phyloP scores from a whole-genome alignment of 1,284 basidiomycete genomes.

The Cryptococcus sp. region DNA sequence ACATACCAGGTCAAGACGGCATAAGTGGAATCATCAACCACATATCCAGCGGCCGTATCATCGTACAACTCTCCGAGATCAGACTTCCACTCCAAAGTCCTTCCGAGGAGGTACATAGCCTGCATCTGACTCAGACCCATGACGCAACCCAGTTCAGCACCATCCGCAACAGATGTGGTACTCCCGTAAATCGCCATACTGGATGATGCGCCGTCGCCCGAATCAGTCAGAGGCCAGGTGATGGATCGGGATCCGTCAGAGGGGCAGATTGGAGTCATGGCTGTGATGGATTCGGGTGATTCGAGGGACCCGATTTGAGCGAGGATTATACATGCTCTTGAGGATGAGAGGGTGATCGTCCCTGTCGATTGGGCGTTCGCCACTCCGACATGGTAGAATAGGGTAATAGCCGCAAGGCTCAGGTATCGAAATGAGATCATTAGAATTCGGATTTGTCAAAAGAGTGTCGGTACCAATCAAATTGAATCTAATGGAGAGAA shows the following conservation, averaged over 20 bases:
- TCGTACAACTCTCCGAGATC: conserved; percentile 26
- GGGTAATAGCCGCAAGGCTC: not conserved
- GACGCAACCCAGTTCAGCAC: conserved; percentile 23
- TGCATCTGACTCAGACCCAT: conserved; percentile 33
- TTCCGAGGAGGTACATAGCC: conserved; percentile 34
- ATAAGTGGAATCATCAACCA: conserved; percentile 26
- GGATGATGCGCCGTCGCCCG: conserved; percentile 25
- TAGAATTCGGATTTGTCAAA: not conserved
- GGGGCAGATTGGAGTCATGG: conserved; percentile 25
- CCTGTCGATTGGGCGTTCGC: conserved; percentile 24
- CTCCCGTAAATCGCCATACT: conserved; percentile 33
- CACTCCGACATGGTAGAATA: conserved; percentile 3
- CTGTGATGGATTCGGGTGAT: conserved; percentile 20
- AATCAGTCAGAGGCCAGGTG: conserved; percentile 21
- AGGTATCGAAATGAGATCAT: too few species aligned
- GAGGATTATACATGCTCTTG: conserved; percentile 26
- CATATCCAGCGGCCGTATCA: conserved; percentile 18
- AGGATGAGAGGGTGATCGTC: conserved; percentile 14
- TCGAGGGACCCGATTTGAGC: conserved; percentile 27
- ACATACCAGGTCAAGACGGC: conserved; percentile 27
- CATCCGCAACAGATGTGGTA: conserved; percentile 7
- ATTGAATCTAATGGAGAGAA: not conserved
- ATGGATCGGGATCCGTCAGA: conserved; percentile 6
- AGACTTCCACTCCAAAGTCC: conserved; percentile 27
- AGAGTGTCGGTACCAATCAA: conserved; percentile 10